Evolutionary conservation across 768 basidiomycete species (phyloP).

Genomic region (Suillus americanus): DNA sequence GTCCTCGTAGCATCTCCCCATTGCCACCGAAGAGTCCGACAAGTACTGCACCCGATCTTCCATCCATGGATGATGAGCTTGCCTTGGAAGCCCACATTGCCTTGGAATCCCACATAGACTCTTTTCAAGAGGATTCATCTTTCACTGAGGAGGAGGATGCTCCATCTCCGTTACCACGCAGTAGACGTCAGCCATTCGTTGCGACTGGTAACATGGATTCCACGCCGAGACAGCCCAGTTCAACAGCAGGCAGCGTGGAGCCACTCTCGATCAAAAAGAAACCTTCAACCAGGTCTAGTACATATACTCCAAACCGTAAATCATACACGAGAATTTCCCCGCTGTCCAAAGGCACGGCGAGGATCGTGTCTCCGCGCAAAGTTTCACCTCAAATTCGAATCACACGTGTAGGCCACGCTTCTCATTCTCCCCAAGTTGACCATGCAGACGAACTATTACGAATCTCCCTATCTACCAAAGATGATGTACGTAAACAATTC

Average conservation of each 20-base stretch:
- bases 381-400: conserved; percentile 55
- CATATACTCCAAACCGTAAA: conserved; percentile 36
- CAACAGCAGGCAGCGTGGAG: conserved; percentile 51
- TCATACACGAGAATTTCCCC: conserved; percentile 50
- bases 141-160: conserved; percentile 25
- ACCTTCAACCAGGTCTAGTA: conserved; percentile 52
- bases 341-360: conserved; percentile 43
- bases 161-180: conserved; percentile 62
- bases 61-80: conserved; percentile 46
- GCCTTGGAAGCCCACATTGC: conserved; percentile 40
- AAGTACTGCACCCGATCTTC: conserved; percentile 23
- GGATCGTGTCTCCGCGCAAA: conserved; percentile 48
- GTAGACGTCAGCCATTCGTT: conserved; percentile 68
- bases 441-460: conserved; percentile 47
- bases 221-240: conserved; percentile 45
- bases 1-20: conserved; percentile 77
- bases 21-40: conserved; percentile 50
- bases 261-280: conserved; percentile 88
- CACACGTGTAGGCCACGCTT: conserved; percentile 18
- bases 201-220: conserved; percentile 51
- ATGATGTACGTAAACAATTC: conserved; percentile 53
- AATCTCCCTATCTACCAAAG: conserved; percentile 53
- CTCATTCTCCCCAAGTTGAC: conserved; percentile 34
- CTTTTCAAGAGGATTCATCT: conserved; percentile 28
- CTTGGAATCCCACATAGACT: conserved; percentile 34